These are phyloP conservation scores for Panicum hallii DNA, from an alignment of 202 grass and related monocot genomes.

Conservation along the genomic window DNA sequence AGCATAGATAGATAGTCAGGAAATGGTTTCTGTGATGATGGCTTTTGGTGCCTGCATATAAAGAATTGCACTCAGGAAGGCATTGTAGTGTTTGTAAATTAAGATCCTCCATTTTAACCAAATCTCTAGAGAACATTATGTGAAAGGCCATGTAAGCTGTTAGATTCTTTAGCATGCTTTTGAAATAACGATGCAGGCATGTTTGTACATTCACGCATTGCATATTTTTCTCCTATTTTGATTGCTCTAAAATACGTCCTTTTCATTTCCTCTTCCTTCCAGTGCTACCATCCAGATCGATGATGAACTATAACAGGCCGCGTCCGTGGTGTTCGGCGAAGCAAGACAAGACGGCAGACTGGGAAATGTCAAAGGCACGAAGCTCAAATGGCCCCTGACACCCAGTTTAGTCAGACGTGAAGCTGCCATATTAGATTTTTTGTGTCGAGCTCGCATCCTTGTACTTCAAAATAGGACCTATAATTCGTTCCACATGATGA, in stretches of 20 bases:
- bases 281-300: conserved; percentile 36
- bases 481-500: not conserved
- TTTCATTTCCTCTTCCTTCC: not conserved
- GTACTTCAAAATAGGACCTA: not conserved
- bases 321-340: not conserved
- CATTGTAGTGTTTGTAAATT: not conserved
- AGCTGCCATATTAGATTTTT: not conserved
- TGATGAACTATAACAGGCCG: conserved; percentile 48
- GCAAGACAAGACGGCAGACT: not conserved
- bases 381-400: not conserved
- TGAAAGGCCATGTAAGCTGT: not conserved
- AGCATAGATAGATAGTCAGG: not conserved
- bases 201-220: not conserved
- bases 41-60: not conserved
- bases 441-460: not conserved
- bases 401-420: conserved; percentile 2
- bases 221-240: not conserved
- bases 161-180: not conserved
- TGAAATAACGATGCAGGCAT: not conserved
- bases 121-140: not conserved
- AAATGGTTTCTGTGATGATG: not conserved
- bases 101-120: not conserved
- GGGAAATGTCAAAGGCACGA: not conserved
- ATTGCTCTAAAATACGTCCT: not conserved
- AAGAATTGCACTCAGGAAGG: not conserved